phyloP scores from a whole-genome alignment of 129 eudicot species.

The Logfia minima region DNA sequence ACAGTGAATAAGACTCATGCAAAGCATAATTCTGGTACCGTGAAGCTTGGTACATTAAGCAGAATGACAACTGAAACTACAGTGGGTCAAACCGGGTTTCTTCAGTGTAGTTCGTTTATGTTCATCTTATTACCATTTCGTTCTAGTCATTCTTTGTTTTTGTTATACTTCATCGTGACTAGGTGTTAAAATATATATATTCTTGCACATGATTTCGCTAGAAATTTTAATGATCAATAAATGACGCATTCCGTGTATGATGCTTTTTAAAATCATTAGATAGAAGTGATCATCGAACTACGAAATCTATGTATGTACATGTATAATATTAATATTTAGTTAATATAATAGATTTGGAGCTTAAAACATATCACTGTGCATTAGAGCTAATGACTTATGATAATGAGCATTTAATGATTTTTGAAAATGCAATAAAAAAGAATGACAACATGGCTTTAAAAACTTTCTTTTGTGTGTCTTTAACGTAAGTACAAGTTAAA shows the following conservation, averaged over 20 bases:
- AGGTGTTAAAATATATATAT: neutral
- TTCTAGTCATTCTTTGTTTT: neutral
- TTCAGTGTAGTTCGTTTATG: conserved; percentile 12
- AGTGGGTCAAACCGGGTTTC: too few species aligned
- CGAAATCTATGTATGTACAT: neutral
- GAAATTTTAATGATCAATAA: neutral
- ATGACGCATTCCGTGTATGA: neutral
- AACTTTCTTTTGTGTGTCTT: neutral
- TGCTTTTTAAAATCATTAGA: neutral
- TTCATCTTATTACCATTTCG: neutral
- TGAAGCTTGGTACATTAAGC: too few species aligned
- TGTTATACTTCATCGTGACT: neutral
- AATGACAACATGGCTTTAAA: neutral
- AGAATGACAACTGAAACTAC: too few species aligned
- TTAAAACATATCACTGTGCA: neutral
- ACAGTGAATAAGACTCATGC: too few species aligned
- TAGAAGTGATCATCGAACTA: neutral
- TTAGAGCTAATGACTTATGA: neutral
- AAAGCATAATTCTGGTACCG: too few species aligned
- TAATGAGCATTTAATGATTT: neutral
- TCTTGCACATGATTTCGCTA: neutral
- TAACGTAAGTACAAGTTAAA: neutral
- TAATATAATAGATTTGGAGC: neutral
- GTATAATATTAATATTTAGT: neutral
- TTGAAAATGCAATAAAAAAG: neutral